Percentiles rank a stretch among this genome's conserved stretches.
Conservation (phyloP, 208 protist species). For the Leishmania tropica region DNA sequence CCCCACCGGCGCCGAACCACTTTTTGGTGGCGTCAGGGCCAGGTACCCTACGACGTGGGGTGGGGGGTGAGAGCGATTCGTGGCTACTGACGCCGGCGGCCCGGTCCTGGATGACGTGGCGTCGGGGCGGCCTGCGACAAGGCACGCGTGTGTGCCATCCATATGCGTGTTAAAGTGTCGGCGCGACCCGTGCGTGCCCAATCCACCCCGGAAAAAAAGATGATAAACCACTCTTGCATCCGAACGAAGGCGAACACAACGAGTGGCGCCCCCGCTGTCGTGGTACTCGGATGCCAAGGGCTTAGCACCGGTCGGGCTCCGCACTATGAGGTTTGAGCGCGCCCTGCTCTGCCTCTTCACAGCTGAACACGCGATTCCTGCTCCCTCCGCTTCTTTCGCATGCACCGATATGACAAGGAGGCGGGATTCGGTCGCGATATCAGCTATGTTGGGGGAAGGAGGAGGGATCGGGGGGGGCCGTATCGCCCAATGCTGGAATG, state of each 20-base stretch:
- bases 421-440: neutral
- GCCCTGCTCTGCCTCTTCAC: neutral
- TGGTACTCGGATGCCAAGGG: neutral
- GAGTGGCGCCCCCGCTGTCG: neutral
- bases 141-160: neutral
- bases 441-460: too few relatives aligned
- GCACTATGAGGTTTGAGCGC: neutral
- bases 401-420: neutral
- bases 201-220: neutral
- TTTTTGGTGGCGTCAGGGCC: neutral
- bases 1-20: neutral
- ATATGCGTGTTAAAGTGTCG: neutral
- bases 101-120: neutral
- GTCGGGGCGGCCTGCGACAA: neutral
- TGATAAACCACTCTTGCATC: neutral
- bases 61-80: neutral
- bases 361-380: neutral
- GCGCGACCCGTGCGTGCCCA: neutral
- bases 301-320: neutral
- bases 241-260: neutral
- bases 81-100: neutral
- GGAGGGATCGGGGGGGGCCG: neutral
- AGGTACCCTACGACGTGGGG: neutral
- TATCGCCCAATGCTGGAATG: neutral
- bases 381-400: neutral